Conservation (phyloP, 257 asterid genomes). For the Thymus quinquecostatus region DNA sequence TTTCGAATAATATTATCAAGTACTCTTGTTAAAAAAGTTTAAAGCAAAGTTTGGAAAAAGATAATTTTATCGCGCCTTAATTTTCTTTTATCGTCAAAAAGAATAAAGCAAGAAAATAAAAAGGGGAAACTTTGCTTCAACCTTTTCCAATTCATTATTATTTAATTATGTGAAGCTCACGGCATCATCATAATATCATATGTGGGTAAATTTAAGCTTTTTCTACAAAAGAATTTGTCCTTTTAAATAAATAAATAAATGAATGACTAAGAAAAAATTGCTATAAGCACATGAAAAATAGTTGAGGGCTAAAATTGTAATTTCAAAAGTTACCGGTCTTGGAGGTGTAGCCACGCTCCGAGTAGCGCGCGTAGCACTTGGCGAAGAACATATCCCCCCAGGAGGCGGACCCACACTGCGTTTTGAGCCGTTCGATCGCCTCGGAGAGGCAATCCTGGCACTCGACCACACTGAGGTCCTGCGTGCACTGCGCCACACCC, state of each 20-base stretch:
- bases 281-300: too few species aligned
- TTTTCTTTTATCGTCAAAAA: background rate
- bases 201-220: background rate
- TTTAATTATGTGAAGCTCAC: slow-evolving; percentile 17
- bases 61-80: background rate
- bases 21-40: slow-evolving; percentile 6
- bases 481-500: slow-evolving; percentile 85
- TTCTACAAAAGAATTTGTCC: background rate
- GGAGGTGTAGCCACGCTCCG: slow-evolving; percentile 65
- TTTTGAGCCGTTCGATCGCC: slow-evolving; percentile 69
- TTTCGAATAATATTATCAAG: slow-evolving; percentile 5
- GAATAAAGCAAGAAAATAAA: background rate
- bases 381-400: slow-evolving; percentile 86
- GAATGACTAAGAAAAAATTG: background rate
- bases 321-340: slow-evolving; percentile 42
- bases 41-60: background rate
- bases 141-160: slow-evolving; percentile 12
- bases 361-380: slow-evolving; percentile 89
- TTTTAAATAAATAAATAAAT: background rate
- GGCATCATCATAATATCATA: background rate
- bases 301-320: background rate
- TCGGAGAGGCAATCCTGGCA: slow-evolving; percentile 83
- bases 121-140: slow-evolving; percentile 24
- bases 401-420: slow-evolving; percentile 63
- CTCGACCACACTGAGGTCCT: slow-evolving; percentile 66